Base-by-base conservation (phyloP, 1,284 basidiomycete genomes). In the Puccinia hordei region DNA sequence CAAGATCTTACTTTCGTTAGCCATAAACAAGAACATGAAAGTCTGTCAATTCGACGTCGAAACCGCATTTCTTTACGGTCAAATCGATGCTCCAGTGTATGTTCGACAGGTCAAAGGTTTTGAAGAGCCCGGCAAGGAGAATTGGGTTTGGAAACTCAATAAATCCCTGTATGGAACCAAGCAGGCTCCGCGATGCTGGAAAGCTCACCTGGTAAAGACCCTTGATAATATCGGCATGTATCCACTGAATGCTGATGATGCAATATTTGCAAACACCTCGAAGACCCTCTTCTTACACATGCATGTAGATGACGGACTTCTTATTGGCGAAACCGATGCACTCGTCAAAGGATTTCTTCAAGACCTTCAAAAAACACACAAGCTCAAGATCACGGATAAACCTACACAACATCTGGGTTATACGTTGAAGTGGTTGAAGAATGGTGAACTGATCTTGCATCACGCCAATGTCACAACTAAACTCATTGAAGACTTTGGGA, bases 341-440 rank as follows among this genome's bases (percentile, higher is more conserved):
- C 57, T 13, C 27, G 53, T 38, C 27, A 55, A 15, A 30, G 57
- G n/a, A 6, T 33, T 24, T n/a, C 38, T 73, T 27, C 1, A 73
- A 1, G 3, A 53, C 19, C 22, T 73, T 30, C 66, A 66, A n/a
- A 66, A 66, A n/a, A 66, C 44, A 13, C 49, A 46, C 30, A 38
- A 57, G 22, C 22, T 73, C 10, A 73, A 73, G 51, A 55, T 73
- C 49, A 57, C 35, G 12, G 22, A 73, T 13, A 6, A 38, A 3
- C 71, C 71, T 17, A 51, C 24, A 13, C 71, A 73, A 57, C 53
- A 73, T n/a, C 30, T 73, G 6, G 71, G 71, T 1, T 30, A 55
- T 12, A 38, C 24, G 4, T 12, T 41, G 6, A 41, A 41, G 38
- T 41, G 38, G 38, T 12, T 41, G 12, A 12, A 41, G 6, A 12